Percentiles rank a stretch among this genome's conserved stretches.
Evolutionary conservation across 1,284 basidiomycete species (phyloP).

Genomic region (Pyrrhoderma lamaoense): DNA sequence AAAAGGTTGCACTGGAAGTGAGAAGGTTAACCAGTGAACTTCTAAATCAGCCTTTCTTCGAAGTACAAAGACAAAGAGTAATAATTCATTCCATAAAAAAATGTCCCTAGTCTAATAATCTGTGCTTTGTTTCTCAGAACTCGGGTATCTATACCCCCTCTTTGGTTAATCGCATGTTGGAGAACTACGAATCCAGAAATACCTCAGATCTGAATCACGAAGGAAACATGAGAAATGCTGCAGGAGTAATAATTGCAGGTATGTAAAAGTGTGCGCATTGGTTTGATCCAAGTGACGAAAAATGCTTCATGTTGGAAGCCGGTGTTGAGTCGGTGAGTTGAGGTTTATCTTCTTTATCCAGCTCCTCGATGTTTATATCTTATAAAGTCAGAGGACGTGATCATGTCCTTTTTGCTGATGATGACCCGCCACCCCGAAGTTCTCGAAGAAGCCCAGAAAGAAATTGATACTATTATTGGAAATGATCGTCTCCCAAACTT

Average conservation of each 20-base stretch:
- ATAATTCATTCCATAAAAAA: not conserved
- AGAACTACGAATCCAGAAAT: constrained; percentile 4
- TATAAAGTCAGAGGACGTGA: constrained; percentile 14
- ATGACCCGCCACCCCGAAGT: constrained; percentile 25
- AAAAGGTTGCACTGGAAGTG: constrained; percentile 4
- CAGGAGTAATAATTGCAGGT: constrained; percentile 9
- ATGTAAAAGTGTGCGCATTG: too few species aligned
- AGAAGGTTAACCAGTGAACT: not conserved
- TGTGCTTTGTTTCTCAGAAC: not conserved
- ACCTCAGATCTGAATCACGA: constrained; percentile 5
- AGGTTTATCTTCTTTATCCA: not conserved
- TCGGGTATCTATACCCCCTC: constrained; percentile 7
- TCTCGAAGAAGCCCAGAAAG: constrained; percentile 22
- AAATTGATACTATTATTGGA: constrained; percentile 26
- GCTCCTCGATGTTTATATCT: not conserved
- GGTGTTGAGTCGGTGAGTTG: constrained; percentile 12
- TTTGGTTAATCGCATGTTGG: constrained; percentile 6
- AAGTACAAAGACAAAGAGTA: not conserved
- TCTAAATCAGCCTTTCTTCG: not conserved
- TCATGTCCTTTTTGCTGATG: constrained; percentile 25
- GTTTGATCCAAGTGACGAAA: not conserved
- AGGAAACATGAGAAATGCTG: constrained; percentile 11
- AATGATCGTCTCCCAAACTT: constrained; percentile 24
- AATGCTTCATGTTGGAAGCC: constrained; percentile 3
- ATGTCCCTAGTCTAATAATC: not conserved